A percentile compares a stretch with the other conserved stretches of the same genome.
Conservation (phyloP, 768 basidiomycete species). For the Chalciporus chontae region DNA sequence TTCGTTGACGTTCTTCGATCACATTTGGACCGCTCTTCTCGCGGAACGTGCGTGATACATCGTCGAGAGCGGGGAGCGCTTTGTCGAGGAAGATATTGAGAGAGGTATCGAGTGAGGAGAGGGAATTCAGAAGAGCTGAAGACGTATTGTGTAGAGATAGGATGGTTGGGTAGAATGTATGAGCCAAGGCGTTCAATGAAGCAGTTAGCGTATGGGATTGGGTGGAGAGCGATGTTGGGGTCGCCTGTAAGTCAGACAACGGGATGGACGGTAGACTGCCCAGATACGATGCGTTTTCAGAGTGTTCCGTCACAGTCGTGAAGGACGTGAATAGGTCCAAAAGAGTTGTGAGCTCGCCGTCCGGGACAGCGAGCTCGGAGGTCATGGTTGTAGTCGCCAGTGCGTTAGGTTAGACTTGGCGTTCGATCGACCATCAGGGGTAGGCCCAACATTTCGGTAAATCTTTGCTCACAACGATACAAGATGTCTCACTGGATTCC, state of each 20-base stretch:
- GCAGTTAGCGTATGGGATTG: conserved; percentile 85
- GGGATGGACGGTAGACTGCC: conserved; percentile 60
- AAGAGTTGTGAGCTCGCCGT: conserved; percentile 23
- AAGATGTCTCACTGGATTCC: conserved; percentile 1
- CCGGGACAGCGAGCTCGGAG: neutral
- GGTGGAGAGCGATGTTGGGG: conserved; percentile 75
- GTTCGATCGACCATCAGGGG: no score
- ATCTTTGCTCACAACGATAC: neutral
- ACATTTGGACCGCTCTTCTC: conserved; percentile 64
- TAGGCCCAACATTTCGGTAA: no score
- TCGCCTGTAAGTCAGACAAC: conserved; percentile 63
- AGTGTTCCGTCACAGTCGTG: conserved; percentile 8
- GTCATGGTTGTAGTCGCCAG: conserved; percentile 18
- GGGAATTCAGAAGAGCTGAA: conserved; percentile 64
- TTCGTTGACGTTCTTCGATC: conserved; percentile 71
- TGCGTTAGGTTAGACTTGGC: no score
- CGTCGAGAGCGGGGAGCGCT: conserved; percentile 76
- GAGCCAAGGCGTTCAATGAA: conserved; percentile 85
- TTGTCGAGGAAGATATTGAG: conserved; percentile 62
- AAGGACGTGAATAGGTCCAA: conserved; percentile 26
- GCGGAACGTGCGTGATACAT: conserved; percentile 67
- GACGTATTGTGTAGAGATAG: conserved; percentile 83
- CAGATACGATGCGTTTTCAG: conserved; percentile 50
- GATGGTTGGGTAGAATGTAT: conserved; percentile 89
- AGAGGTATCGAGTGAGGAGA: conserved; percentile 71